Percentiles rank a stretch among this genome's conserved stretches.
Conservation (phyloP, 805 yeast genomes). For the Metschnikowia picachoensis region DNA sequence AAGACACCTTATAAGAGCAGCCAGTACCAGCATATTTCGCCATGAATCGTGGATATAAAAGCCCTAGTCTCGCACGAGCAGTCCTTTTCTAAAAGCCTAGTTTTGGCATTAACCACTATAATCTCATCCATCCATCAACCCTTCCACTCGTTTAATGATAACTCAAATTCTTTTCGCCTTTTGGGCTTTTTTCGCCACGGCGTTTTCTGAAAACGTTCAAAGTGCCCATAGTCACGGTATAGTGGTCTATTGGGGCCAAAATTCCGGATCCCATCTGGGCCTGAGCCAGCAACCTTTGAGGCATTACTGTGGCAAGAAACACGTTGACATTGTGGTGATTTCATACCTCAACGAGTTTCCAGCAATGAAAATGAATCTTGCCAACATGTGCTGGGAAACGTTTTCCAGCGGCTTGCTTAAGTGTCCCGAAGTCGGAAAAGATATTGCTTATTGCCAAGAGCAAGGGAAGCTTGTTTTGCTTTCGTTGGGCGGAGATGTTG, state of each 20-base stretch:
- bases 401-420: conserved; percentile 39
- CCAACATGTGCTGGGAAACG: conserved; percentile 43
- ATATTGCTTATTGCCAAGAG: conserved; percentile 13
- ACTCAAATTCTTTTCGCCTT: background rate
- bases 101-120: too few species aligned
- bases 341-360: conserved; percentile 71
- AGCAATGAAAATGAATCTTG: conserved; percentile 44
- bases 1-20: too few species aligned
- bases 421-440: conserved; percentile 14
- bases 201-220: background rate
- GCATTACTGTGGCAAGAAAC: conserved; percentile 60
- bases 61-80: too few species aligned
- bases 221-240: conserved; percentile 34
- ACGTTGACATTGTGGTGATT: conserved; percentile 67
- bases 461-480: conserved; percentile 14
- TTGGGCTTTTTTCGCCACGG: background rate
- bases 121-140: too few species aligned
- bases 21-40: too few species aligned
- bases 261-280: conserved; percentile 32
- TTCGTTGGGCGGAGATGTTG: conserved; percentile 50
- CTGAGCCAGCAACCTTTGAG: conserved; percentile 41
- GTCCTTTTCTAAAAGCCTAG: too few species aligned
- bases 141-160: background rate
- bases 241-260: conserved; percentile 89
- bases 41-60: too few species aligned